Conservation (phyloP, 306 rosid genomes). For the Acacia acuminata region DNA sequence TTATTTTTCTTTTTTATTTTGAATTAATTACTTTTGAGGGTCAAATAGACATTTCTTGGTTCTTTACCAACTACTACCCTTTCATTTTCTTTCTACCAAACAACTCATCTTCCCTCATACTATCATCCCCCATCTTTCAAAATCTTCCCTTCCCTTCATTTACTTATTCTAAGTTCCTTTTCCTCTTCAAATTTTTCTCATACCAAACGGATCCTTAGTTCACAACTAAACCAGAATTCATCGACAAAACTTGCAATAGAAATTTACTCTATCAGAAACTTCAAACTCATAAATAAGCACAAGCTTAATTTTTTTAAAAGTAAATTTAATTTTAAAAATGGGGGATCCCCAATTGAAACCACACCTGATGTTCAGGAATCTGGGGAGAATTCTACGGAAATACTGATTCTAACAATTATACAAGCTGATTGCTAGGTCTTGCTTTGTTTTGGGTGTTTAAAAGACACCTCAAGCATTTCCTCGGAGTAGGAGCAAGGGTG, state of each 20-base stretch:
- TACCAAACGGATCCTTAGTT: no score
- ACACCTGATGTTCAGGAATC: slow-evolving; percentile 64
- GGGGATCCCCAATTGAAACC: slow-evolving; percentile 22
- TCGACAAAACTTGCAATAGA: slow-evolving; percentile 6
- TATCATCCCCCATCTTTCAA: no score
- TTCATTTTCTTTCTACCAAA: no score
- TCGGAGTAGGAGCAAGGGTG: no score
- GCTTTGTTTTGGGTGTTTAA: slow-evolving; percentile 69
- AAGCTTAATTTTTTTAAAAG: background rate
- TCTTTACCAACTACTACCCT: no score
- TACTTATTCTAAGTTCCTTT: no score
- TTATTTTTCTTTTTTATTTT: no score
- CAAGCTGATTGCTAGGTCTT: slow-evolving; percentile 50
- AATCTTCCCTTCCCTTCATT: no score
- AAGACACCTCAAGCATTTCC: slow-evolving; percentile 60
- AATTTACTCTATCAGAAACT: slow-evolving; percentile 15
- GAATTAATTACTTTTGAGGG: no score
- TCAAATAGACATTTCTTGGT: no score
- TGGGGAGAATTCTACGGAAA: slow-evolving; percentile 45
- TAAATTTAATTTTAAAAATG: background rate
- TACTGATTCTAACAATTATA: slow-evolving; percentile 73
- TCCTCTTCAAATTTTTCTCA: no score
- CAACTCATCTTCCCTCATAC: no score
- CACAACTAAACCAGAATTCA: background rate
- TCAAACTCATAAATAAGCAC: background rate